Percentiles rank a stretch among this genome's conserved stretches.
Conservation (phyloP, 257 asterid species). For the Solanum sparsipilum region DNA sequence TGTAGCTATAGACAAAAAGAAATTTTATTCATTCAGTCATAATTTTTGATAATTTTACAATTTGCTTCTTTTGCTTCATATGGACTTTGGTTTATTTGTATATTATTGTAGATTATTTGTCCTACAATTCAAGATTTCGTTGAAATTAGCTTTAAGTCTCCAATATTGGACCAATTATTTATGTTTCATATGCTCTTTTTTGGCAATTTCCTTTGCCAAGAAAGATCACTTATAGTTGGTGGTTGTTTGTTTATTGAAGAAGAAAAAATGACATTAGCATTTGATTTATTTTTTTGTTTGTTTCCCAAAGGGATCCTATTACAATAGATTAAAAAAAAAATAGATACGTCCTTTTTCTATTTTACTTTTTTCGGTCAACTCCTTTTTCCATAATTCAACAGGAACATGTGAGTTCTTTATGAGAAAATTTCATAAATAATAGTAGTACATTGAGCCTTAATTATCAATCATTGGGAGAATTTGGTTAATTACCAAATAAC, state of each 20-base stretch:
- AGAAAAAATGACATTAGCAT: not conserved
- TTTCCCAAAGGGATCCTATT: not conserved
- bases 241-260: not conserved
- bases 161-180: not conserved
- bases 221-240: not conserved
- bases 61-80: not conserved
- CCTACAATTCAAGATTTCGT: not conserved
- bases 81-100: not conserved
- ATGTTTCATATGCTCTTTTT: not conserved
- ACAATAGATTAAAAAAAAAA: not conserved
- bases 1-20: accelerated
- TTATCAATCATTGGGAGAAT: not conserved
- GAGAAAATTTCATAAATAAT: not conserved
- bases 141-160: not conserved
- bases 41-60: not conserved
- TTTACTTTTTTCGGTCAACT: not conserved
- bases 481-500: not conserved
- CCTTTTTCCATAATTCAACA: not conserved
- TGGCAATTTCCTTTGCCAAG: not conserved
- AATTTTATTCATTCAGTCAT: not conserved
- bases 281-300: not conserved
- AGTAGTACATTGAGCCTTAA: not conserved
- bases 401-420: not conserved
- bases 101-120: not conserved
- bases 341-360: not conserved